Percentiles rank a stretch among this genome's conserved stretches.
Conservation (phyloP, 306 rosid species). For the Ziziphus jujuba region DNA sequence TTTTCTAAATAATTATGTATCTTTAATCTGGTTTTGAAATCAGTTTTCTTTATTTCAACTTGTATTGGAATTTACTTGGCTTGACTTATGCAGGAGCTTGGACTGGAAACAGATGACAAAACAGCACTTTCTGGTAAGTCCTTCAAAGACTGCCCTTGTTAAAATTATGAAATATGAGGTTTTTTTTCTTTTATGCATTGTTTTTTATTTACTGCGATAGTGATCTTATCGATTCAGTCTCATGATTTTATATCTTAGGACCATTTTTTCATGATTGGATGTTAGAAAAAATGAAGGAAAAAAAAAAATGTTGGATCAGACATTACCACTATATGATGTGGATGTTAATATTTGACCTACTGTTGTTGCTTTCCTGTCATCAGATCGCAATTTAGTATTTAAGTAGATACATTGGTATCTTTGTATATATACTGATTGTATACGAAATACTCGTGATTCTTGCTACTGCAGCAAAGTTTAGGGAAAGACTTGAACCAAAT, state of each 20-base stretch:
- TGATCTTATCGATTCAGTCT: too few relatives aligned
- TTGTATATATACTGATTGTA: conserved; percentile 21
- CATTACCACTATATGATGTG: background rate
- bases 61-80: conserved; percentile 13
- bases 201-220: background rate
- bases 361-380: conserved; percentile 12
- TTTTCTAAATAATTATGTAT: background rate
- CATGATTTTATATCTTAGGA: background rate
- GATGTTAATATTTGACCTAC: too few relatives aligned
- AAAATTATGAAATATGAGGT: background rate
- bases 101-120: conserved; percentile 98
- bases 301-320: background rate
- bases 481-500: conserved; percentile 96
- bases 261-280: background rate
- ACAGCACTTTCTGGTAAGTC: conserved; percentile 94
- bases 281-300: too few relatives aligned
- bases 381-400: conserved; percentile 7
- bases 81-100: conserved; percentile 69
- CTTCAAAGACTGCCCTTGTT: conserved; percentile 23
- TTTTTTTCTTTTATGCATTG: background rate
- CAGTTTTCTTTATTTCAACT: conserved; percentile 24
- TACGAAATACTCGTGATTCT: conserved; percentile 1
- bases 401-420: conserved; percentile 9
- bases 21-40: too few relatives aligned
- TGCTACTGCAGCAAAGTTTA: conserved; percentile 71